Base-by-base conservation (phyloP, 768 basidiomycete genomes). In the Boletus pseudopeckii region DNA sequence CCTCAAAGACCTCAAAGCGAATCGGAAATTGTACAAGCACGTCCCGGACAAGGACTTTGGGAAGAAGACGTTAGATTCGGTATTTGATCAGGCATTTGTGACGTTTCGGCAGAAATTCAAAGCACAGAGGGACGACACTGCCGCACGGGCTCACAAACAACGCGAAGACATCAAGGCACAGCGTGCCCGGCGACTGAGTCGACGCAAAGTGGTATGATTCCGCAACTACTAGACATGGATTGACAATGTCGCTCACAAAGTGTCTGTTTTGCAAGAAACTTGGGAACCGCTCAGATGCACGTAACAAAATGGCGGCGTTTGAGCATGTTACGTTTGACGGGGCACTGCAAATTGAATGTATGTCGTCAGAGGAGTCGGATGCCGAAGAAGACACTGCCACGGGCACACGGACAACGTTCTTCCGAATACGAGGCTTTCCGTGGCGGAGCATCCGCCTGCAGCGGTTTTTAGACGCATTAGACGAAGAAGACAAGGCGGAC, bases 341-440 rank as follows among this genome's bases (percentile, higher is more conserved):
- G 14, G 87, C 88, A 14, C 68, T 90, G 52, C 83, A 85, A 55
- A 56, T 81, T 18, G 88, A 90, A 44, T 90, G 87, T 68, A 88
- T 90, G 84, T 90, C 88, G 26, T 85, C 84, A 30, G 88, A 90
- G 58, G 88, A 90, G 65, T 89, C 88, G 14, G 82, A 82, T 56
- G 71, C 69, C 45, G 86, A 85, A 34, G 68, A 71, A 33, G 70
- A 68, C 30, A 42, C 61, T 2, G 60, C 47, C 40, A 56, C 61
- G 5, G 71, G 66, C 22, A 57, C 64, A 39, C 64, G 68, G 36
- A 66, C 64, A 55, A 72, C 71, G 32, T 57, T 76, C 9, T 69
- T 89, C 22, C 77, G 75, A 26, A 78, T 83, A 24, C 84, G 81
- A 41, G 84, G 85, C 0, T 76, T 79, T 56, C 62, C 76, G 0